These are phyloP conservation scores for Exobasidium rhododendri DNA, from an alignment of 1,284 basidiomycete species.

Conservation along the genomic window DNA sequence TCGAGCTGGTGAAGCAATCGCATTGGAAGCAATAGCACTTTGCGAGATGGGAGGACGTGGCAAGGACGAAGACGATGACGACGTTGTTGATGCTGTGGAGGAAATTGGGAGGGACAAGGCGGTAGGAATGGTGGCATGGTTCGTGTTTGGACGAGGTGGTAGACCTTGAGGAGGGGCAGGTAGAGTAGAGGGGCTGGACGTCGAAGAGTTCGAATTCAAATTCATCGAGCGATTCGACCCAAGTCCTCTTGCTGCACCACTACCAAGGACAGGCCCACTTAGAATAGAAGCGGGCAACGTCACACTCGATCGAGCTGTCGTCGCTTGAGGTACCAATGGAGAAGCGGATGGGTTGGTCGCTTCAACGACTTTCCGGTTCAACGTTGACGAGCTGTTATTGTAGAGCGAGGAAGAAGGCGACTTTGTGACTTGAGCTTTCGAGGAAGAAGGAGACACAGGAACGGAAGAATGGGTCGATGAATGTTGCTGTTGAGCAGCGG, in stretches of 20 bases:
- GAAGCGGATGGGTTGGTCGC: background rate
- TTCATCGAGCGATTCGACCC: background rate
- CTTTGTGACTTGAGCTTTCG: background rate
- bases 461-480: background rate
- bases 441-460: conserved; percentile 11
- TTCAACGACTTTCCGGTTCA: background rate
- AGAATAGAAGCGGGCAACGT: background rate
- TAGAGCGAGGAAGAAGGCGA: background rate
- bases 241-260: background rate
- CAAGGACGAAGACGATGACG: conserved; percentile 21
- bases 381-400: background rate
- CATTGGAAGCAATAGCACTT: conserved; percentile 13
- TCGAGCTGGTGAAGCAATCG: background rate
- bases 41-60: conserved; percentile 28
- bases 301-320: background rate
- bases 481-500: conserved; percentile 9
- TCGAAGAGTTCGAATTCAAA: background rate
- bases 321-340: background rate
- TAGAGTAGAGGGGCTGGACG: conserved; percentile 16
- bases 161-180: conserved; percentile 43
- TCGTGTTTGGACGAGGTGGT: conserved; percentile 32
- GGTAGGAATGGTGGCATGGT: too few relatives aligned
- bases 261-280: background rate
- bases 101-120: background rate
- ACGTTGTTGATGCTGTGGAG: background rate